phyloP scores from a whole-genome alignment of 768 basidiomycete genomes.

The Phanerochaete carnosa region DNA sequence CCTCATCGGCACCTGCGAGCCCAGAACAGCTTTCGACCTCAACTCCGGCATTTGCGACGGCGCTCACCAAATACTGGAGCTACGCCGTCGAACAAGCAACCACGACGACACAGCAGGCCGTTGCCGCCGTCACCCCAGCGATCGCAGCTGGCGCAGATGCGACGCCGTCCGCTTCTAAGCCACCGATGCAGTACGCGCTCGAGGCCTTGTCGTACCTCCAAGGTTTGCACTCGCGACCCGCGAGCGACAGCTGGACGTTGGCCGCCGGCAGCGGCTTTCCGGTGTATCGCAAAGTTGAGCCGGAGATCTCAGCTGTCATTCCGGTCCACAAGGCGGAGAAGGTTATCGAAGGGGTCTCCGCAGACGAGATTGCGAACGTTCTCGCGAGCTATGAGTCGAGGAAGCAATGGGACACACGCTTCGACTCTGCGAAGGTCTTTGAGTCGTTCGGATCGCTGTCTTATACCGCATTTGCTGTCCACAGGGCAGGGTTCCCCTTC shows the following conservation, averaged over 20 bases:
- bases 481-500: constrained; percentile 86
- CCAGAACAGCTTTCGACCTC: constrained; percentile 43
- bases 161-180: constrained; percentile 51
- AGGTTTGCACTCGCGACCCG: constrained; percentile 56
- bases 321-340: constrained; percentile 87
- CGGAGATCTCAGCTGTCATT: constrained; percentile 74
- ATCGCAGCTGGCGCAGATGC: constrained; percentile 37
- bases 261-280: constrained; percentile 75
- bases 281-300: constrained; percentile 70
- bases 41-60: constrained; percentile 65
- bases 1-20: constrained; percentile 5
- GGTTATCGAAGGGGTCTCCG: constrained; percentile 90
- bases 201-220: constrained; percentile 82
- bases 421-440: constrained; percentile 64
- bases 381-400: constrained; percentile 69
- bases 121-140: constrained; percentile 70
- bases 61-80: constrained; percentile 69
- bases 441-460: constrained; percentile 78
- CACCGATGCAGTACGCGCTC: constrained; percentile 77
- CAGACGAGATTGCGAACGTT: constrained; percentile 82
- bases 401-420: constrained; percentile 84
- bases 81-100: constrained; percentile 73
- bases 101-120: constrained; percentile 70
- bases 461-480: constrained; percentile 66
- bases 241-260: constrained; percentile 66